Evolutionary conservation across 176 grass and related monocot species (phyloP).

Genomic region (Lolium multiflorum): DNA sequence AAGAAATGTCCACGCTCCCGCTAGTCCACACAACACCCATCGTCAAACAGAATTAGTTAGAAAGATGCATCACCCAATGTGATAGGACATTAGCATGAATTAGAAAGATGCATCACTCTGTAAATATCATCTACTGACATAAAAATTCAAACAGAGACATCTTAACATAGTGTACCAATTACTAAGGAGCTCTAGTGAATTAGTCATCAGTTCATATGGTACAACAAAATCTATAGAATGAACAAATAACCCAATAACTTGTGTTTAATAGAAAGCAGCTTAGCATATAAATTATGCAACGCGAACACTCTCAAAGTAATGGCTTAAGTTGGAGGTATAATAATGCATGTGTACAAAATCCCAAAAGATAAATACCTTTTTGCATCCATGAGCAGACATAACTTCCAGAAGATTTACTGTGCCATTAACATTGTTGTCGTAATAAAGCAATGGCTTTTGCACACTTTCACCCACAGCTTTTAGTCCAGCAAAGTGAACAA

Average conservation of each 20-base stretch:
- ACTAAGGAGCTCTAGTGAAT: slow-evolving; percentile 24
- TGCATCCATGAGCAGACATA: slow-evolving; percentile 89
- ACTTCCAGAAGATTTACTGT: slow-evolving; percentile 95
- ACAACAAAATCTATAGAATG: slow-evolving; percentile 17
- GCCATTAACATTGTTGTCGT: slow-evolving; percentile 74
- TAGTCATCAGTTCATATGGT: not conserved
- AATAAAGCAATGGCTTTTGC: slow-evolving; percentile 93
- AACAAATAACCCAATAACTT: not conserved
- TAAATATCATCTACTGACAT: not conserved
- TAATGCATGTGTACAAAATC: slow-evolving; percentile 13
- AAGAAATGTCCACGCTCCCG: not conserved
- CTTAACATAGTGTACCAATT: not conserved
- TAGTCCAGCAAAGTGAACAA: slow-evolving; percentile 94
- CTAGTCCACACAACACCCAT: not conserved
- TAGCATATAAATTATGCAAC: slow-evolving; percentile 28
- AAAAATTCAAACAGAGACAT: not conserved
- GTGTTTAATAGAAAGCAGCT: slow-evolving; percentile 23
- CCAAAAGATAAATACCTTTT: slow-evolving; percentile 70
- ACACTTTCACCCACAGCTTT: slow-evolving; percentile 98
- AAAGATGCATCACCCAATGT: not conserved
- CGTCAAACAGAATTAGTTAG: not conserved
- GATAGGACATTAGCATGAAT: not conserved
- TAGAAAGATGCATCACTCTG: slow-evolving; percentile 2
- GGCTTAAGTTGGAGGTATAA: not conserved
- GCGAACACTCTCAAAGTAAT: not conserved